Evolutionary conservation across 1,139 yeast genomes (phyloP), one percentile per base, ranked within the genome.

Genomic region (Blastobotrys petasosporus): DNA sequence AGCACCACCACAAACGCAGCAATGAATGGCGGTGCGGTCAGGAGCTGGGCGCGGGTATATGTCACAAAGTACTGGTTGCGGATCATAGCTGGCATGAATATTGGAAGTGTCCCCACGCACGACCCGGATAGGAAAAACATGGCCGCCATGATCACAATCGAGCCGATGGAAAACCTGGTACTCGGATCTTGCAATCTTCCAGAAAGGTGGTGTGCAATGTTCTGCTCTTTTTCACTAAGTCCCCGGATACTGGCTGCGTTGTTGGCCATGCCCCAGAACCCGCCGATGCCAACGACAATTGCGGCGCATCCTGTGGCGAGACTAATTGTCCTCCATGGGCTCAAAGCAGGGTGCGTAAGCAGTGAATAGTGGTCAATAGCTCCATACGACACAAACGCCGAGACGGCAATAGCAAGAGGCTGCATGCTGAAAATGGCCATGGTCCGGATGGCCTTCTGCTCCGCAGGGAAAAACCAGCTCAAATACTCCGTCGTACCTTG

Each of bases 151-250:
- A 42, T 6, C 3, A 42, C 5, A 13, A 23, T 12, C 7, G 31
- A n/a, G 5, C 12, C 17, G 10, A 42, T 31, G 15, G 45, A 37
- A 32, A 42, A 42, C 5, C 32, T 9, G 9, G 45, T 42, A 7
- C 15, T 30, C 8, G 45, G 45, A 20, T 42, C 45, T 32, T 42
- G 45, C 4, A 42, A 23, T 23, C 25, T 33, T 6, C 41, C 45
- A 3, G 31, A 13, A 8, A 41, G 37, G 20, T 25, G 37, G 16
- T 37, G 41, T 2, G 45, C 45, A 6, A 42, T 37, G 2, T 10
- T 12, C 11, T 9, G 32, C 30, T 42, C 15, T 34, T 23, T 3
- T 37, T 17, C 13, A 13, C 11, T 13, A 37, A 12, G 16, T 37
- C 37, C 32, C 33, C 23, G 32, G 41, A 37, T 15, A n/a, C 25